Evolutionary conservation across 768 basidiomycete species (phyloP), one percentile per base, ranked within the genome.

Genomic region (Dentipellis sp.): DNA sequence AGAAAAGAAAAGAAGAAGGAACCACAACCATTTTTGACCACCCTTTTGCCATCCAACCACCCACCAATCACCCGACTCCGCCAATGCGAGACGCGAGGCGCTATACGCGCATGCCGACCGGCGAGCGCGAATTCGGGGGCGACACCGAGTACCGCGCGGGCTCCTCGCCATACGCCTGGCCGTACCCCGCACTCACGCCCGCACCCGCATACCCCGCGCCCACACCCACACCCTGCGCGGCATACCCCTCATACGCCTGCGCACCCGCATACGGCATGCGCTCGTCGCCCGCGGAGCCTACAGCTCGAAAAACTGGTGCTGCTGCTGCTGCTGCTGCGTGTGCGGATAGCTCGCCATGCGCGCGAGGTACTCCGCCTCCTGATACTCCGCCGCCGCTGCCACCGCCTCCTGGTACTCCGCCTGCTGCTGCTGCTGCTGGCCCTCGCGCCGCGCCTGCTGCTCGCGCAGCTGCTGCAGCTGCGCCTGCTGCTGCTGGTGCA

Each of bases 401-500:
- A 40, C 39, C 39, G 39, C 40, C 40, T 42, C 14, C 40, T 42
- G 14, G 16, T 50, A 35, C 19, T 50, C 48, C 60, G 54, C 52
- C 60, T 55, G 58, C 46, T 46, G 58, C 19, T 50, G 17, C 60
- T 53, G 52, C 60, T 55, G 58, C 46, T 46, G 58, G 9, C n/a
- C n/a, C n/a, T 45, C 42, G n/a, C 42, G 59, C 45, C 52, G 58
- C 57, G 53, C 61, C 50, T 67, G 66, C 45, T 50, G 58, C 46
- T 58, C 62, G 21, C 56, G 57, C 19, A 54, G 59, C 61, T 62
- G 65, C 62, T 58, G 67, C 61, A 29, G 62, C 64, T 60, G 61
- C 55, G 58, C 67, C 62, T 67, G 67, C 68, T 63, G 72, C 65
- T 46, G 69, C 63, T 59, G 69, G 37, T 71, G 72, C 61, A 78